Evolutionary conservation across 345 rosid genomes (phyloP).

Genomic region (Camelina hispida): DNA sequence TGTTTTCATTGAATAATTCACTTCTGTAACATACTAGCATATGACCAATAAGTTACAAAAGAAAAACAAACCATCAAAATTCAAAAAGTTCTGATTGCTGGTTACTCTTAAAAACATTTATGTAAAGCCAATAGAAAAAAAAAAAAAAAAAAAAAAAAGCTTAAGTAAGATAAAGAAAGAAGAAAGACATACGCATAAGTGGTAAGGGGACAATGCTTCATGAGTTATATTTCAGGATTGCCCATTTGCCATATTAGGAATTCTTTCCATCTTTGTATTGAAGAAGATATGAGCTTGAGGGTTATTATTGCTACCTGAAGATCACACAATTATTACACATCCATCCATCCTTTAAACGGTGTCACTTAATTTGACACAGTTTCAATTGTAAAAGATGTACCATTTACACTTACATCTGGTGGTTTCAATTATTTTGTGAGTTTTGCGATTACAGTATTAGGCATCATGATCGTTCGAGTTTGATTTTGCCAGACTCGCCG

Average conservation of each 20-base stretch:
- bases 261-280: conserved; percentile 19
- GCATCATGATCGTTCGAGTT: not conserved
- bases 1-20: conserved; percentile 8
- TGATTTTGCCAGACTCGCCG: no score
- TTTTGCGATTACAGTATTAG: not conserved
- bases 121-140: not conserved
- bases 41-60: not conserved
- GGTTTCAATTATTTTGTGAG: not conserved
- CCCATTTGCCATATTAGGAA: conserved; percentile 9
- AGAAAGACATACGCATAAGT: not conserved
- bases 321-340: conserved; percentile 17
- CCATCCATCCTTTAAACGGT: conserved; percentile 17
- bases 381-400: not conserved
- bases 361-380: not conserved
- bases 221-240: not conserved
- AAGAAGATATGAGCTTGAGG: not conserved
- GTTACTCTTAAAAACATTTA: not conserved
- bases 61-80: not conserved
- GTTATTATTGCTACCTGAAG: conserved; percentile 18
- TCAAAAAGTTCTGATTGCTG: conserved; percentile 5
- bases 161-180: not conserved
- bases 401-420: not conserved
- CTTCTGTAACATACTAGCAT: not conserved
- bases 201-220: not conserved
- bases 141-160: not conserved